These are phyloP conservation scores for Chaetomiaceae sp. DNA, from an alignment of 2,329 filamentous ascomycete genomes.

Conservation along the genomic window DNA sequence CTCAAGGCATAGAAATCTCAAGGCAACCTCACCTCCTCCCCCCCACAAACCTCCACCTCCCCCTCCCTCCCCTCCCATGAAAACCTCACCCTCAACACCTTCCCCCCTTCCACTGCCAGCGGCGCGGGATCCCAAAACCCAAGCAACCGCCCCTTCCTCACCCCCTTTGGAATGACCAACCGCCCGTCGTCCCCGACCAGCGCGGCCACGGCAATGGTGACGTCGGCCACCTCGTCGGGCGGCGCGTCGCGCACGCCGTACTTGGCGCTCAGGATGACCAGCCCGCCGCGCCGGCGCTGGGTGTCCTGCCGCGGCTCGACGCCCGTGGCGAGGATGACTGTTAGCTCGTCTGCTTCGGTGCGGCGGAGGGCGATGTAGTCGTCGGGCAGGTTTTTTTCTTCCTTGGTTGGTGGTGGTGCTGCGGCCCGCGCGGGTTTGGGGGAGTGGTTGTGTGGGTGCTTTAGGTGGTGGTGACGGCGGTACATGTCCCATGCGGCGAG, in stretches of 20 bases:
- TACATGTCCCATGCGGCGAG: constrained; percentile 36
- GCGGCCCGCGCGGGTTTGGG: not conserved
- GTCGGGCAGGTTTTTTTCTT: constrained; percentile 20
- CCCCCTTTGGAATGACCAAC: constrained; percentile 37
- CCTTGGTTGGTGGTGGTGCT: constrained; percentile 17
- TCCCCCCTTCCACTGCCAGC: constrained; percentile 29
- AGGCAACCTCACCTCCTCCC: constrained; percentile 35
- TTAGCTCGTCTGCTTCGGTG: constrained; percentile 42
- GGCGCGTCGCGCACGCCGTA: constrained; percentile 38
- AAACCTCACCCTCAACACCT: constrained; percentile 44
- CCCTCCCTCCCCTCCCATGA: constrained; percentile 35
- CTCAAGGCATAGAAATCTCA: too few relatives aligned
- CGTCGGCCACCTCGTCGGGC: constrained; percentile 43
- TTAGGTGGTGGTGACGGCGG: not conserved
- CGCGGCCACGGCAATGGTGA: constrained; percentile 44
- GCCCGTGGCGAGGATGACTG: constrained; percentile 38
- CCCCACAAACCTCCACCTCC: constrained; percentile 34
- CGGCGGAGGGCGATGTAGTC: constrained; percentile 33
- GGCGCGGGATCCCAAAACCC: constrained; percentile 51
- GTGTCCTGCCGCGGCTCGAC: constrained; percentile 37
- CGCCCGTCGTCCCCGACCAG: constrained; percentile 31
- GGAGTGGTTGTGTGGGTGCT: not conserved
- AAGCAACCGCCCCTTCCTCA: constrained; percentile 41
- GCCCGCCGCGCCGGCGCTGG: constrained; percentile 35
- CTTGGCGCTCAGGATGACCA: constrained; percentile 47